Evolutionary conservation across 352 stramenopile species (phyloP), one percentile per base, ranked within the genome.

Genomic region (Pythium aristosporum): DNA sequence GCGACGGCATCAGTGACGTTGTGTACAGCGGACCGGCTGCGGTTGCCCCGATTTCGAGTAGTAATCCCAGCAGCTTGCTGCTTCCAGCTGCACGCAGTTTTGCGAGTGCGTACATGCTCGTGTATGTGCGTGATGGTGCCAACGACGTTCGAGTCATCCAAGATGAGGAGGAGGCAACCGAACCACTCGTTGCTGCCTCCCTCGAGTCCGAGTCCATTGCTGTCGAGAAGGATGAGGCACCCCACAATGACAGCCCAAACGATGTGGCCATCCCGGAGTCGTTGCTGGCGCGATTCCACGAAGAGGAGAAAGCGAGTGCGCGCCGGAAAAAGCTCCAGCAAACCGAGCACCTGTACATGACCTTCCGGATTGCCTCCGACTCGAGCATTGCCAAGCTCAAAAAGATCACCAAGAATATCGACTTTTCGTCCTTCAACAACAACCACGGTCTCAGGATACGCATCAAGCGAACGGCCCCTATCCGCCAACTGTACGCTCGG

Each of bases 81-180:
- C 44, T 89, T 32, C 82, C 87, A 37, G 63, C 92, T 15, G 71
- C 63, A 12, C 71, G 75, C 8, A 95, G 73, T 42, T 94, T 91
- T 57, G 87, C 85, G 5, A 96, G 87, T 39, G 87, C 87, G 5
- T 96, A 96, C 60, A 96, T 96, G 87, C 85, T 96, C 5, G 87
- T 95, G 32, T 95, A 95, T 57, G 76, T 95, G 15, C 86, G 86
- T 3, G 84, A 92, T 50, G 84, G 83, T 13, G 69, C 82, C 32
- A 94, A 90, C 43, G 85, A 89, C 42, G 86, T 89, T 49, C 71
- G 55, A 53, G 76, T 68, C 3, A 90, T 92, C 56, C 65, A 76
- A 47, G 68, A 76, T 8, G 46, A 44, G 8, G 1, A 28, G n/a
- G 13, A 51, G 67, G n/a, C 18, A 51, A 9, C 34, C 8, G 34